Evolutionary conservation across 306 rosid genomes (phyloP).

Genomic region (Malus fusca): DNA sequence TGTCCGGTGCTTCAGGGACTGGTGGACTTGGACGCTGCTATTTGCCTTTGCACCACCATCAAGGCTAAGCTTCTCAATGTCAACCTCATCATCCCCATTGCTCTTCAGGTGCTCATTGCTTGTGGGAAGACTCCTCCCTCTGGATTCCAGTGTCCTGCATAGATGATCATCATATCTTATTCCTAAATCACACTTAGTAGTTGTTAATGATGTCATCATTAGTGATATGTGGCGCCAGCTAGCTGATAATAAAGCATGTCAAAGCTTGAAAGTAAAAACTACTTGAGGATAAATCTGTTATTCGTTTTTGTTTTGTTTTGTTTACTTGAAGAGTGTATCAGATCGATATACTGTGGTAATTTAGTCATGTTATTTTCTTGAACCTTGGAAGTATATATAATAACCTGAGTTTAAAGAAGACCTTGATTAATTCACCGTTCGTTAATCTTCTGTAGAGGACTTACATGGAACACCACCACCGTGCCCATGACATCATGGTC

Average conservation of each 20-base stretch:
- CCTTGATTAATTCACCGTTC: too few species aligned
- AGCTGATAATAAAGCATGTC: not conserved
- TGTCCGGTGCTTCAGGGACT: conserved; percentile 75
- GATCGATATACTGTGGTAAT: not conserved
- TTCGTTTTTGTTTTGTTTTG: not conserved
- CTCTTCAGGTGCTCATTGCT: conserved; percentile 73
- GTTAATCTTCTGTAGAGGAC: too few species aligned
- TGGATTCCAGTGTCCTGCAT: conserved; percentile 57
- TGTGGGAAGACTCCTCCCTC: conserved; percentile 85
- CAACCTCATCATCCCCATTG: conserved; percentile 59
- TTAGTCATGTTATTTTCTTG: not conserved
- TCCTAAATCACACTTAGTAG: not conserved
- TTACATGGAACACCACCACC: too few species aligned
- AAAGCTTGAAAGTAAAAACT: not conserved
- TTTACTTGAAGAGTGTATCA: conserved; percentile 4
- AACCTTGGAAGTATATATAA: not conserved
- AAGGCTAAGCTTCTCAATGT: conserved; percentile 67
- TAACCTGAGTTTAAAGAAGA: not conserved
- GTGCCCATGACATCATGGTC: too few species aligned
- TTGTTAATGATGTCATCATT: not conserved
- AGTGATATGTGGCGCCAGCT: not conserved
- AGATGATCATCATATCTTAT: not conserved
- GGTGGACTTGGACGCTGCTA: conserved; percentile 72
- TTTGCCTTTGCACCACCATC: conserved; percentile 89
- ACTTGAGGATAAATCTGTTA: not conserved